These are phyloP conservation scores for Xylariomycetidae sp. DNA, from an alignment of 2,329 filamentous ascomycete species.

Conservation along the genomic window DNA sequence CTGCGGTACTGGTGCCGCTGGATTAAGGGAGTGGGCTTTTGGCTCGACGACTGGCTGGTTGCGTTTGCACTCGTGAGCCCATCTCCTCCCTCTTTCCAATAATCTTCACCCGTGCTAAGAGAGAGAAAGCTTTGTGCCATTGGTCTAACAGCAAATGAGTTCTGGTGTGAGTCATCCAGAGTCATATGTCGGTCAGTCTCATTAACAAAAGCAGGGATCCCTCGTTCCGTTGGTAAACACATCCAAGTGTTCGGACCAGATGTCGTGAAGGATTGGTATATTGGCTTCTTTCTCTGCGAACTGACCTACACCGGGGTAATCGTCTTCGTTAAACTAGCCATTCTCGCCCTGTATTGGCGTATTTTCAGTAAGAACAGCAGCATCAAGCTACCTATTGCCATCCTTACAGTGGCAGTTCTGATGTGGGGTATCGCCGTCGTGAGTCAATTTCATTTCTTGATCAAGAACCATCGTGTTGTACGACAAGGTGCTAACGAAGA, in stretches of 20 bases:
- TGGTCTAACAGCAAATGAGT: not conserved
- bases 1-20: conserved; percentile 10
- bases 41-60: conserved; percentile 9
- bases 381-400: conserved; percentile 7
- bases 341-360: conserved; percentile 9
- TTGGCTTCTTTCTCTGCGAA: conserved; percentile 6
- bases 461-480: no score
- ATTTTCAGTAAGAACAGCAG: conserved; percentile 8
- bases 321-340: conserved; percentile 8
- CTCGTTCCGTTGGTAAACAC: conserved; percentile 5
- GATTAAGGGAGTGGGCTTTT: conserved; percentile 1
- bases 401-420: not conserved
- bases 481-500: no score
- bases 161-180: conserved; percentile 7
- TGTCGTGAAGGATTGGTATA: conserved; percentile 1
- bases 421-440: not conserved
- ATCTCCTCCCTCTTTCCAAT: no score
- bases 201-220: conserved; percentile 5
- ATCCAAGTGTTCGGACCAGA: conserved; percentile 5
- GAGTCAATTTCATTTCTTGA: no score
- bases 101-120: no score
- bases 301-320: conserved; percentile 9
- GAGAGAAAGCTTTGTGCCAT: no score
- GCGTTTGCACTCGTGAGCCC: conserved; percentile 3
- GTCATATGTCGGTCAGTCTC: no score